Evolutionary conservation across 2,329 filamentous ascomycete genomes (phyloP).

Genomic region (Nectriaceae sp.): DNA sequence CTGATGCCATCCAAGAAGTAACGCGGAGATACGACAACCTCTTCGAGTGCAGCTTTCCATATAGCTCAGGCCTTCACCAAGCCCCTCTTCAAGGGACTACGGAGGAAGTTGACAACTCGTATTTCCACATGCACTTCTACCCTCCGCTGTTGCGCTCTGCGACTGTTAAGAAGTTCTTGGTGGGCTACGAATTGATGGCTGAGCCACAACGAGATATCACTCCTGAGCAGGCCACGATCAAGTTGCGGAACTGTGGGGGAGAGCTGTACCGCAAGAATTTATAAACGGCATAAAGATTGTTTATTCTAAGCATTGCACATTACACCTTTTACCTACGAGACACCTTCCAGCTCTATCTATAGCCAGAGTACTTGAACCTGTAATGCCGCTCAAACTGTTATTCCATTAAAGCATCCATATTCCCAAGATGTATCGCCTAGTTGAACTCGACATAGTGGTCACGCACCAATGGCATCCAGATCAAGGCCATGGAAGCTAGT

Average conservation of each 20-base stretch:
- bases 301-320: no score
- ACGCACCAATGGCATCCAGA: slow-evolving; percentile 70
- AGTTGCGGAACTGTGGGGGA: slow-evolving; percentile 74
- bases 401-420: no score
- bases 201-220: slow-evolving; percentile 99
- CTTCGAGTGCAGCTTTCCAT: slow-evolving; percentile 95
- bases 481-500: slow-evolving; percentile 50
- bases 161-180: slow-evolving; percentile 92
- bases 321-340: no score
- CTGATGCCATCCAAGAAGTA: slow-evolving; percentile 84
- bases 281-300: no score
- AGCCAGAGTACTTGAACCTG: no score
- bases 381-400: no score
- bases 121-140: slow-evolving; percentile 98
- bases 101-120: slow-evolving; percentile 84
- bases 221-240: slow-evolving; percentile 86
- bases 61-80: slow-evolving; percentile 96
- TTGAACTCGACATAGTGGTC: slow-evolving; percentile 62
- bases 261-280: slow-evolving; percentile 76
- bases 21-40: slow-evolving; percentile 94
- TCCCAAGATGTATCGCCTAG: slow-evolving; percentile 24
- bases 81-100: slow-evolving; percentile 80
- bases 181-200: slow-evolving; percentile 94
- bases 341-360: no score
- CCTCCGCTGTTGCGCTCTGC: slow-evolving; percentile 89